Conservation (phyloP, 257 asterid species). For the Nyctanthes arbortristis region DNA sequence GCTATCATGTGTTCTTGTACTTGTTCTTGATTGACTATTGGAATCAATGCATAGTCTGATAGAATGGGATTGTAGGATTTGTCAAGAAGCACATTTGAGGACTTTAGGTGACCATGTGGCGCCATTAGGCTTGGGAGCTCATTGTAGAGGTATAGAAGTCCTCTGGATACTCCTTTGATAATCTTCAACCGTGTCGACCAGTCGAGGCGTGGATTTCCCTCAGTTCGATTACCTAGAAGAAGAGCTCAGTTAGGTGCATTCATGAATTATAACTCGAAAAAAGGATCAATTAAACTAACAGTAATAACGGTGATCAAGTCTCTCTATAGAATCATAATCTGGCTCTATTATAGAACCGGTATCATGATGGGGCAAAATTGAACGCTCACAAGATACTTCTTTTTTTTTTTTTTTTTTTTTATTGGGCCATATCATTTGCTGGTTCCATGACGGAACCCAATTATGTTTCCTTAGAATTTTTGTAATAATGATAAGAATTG, state of each 20-base stretch:
- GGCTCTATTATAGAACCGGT: too few species aligned
- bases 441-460: too few species aligned
- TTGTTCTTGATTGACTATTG: constrained; percentile 72
- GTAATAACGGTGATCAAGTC: too few species aligned
- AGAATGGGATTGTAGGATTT: constrained; percentile 52
- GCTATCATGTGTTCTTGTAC: constrained; percentile 79
- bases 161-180: constrained; percentile 71
- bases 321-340: too few species aligned
- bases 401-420: too few species aligned
- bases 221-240: constrained; percentile 51
- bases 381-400: too few species aligned
- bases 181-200: constrained; percentile 79
- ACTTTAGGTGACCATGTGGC: constrained; percentile 90
- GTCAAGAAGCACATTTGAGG: constrained; percentile 83
- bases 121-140: constrained; percentile 82
- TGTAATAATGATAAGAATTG: too few species aligned
- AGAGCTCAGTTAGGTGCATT: constrained; percentile 3
- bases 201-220: constrained; percentile 45
- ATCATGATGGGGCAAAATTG: too few species aligned
- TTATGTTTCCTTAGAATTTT: too few species aligned
- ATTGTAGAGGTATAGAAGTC: constrained; percentile 64
- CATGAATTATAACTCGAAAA: too few species aligned
- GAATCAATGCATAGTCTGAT: constrained; percentile 75
- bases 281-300: too few species aligned
- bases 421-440: too few species aligned